Conservation (phyloP, 2,329 filamentous ascomycete genomes). For the Botrytis hyacinthi region DNA sequence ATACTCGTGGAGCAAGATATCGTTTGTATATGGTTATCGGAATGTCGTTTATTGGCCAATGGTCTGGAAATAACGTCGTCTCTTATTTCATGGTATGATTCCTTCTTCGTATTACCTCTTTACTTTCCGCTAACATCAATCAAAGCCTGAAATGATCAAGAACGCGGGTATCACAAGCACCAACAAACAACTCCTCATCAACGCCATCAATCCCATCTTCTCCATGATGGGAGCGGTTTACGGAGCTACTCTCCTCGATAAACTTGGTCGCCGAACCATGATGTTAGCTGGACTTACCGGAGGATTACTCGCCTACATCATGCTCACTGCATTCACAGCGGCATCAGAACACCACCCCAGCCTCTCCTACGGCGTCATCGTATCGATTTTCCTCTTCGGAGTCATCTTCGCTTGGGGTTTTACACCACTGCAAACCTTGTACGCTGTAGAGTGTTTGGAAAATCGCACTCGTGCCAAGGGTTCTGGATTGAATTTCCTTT, state of each 20-base stretch:
- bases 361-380: constrained; percentile 48
- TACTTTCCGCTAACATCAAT: neutral
- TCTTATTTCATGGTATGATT: constrained; percentile 39
- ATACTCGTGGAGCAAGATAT: constrained; percentile 48
- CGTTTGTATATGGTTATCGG: constrained; percentile 50
- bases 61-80: constrained; percentile 46
- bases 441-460: constrained; percentile 49
- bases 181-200: constrained; percentile 39
- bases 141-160: constrained; percentile 44
- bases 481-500: constrained; percentile 43
- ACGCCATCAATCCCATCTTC: constrained; percentile 41
- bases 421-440: constrained; percentile 47
- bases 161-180: constrained; percentile 39
- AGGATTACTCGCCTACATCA: constrained; percentile 26
- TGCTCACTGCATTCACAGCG: constrained; percentile 37
- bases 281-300: constrained; percentile 40
- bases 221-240: constrained; percentile 45
- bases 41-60: constrained; percentile 54
- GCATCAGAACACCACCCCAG: constrained; percentile 34
- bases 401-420: constrained; percentile 45
- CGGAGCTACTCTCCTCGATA: constrained; percentile 46
- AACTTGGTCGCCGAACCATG: constrained; percentile 45
- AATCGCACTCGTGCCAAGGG: constrained; percentile 49
- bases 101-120: neutral
- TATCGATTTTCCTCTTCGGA: constrained; percentile 49